Percentiles rank a stretch among this genome's conserved stretches.
Evolutionary conservation across 78 protist genomes (phyloP).

Genomic region (Emiliania huxleyi): DNA sequence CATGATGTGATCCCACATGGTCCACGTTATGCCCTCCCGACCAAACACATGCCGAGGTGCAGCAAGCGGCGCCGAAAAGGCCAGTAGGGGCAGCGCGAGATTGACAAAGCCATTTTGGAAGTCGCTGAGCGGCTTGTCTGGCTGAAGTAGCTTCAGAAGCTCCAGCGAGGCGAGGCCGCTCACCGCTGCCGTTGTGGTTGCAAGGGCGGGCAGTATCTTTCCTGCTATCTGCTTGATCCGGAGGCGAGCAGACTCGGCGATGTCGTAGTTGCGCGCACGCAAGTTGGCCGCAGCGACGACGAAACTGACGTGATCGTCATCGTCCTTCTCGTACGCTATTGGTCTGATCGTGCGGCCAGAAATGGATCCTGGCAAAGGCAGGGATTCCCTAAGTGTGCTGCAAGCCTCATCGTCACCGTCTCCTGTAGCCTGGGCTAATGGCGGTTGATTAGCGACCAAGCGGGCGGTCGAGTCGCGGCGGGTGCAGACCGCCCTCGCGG

Average conservation of each 20-base stretch:
- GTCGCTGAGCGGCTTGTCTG: too few species aligned
- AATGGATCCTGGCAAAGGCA: too few species aligned
- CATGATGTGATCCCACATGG: too few species aligned
- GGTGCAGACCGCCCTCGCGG: too few species aligned
- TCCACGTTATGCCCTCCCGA: too few species aligned
- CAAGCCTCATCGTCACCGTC: too few species aligned
- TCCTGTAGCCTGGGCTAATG: too few species aligned
- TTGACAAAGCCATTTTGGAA: too few species aligned
- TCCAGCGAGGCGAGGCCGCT: neutral
- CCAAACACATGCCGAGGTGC: too few species aligned
- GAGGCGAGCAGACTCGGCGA: slow-evolving; percentile 37
- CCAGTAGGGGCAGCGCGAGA: neutral
- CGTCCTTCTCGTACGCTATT: slow-evolving; percentile 38
- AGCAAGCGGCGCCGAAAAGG: neutral
- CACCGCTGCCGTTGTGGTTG: neutral
- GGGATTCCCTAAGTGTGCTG: too few species aligned
- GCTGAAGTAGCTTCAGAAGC: neutral
- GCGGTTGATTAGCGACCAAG: too few species aligned
- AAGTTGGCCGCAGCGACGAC: slow-evolving; percentile 53
- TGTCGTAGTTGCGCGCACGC: slow-evolving; percentile 69
- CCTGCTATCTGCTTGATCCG: slow-evolving; percentile 46
- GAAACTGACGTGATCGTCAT: slow-evolving; percentile 62
- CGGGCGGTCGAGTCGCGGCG: too few species aligned
- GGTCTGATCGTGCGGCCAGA: neutral
- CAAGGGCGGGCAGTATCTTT: neutral